phyloP scores from a whole-genome alignment of 345 rosid species.

The Eucalyptus cloeziana region DNA sequence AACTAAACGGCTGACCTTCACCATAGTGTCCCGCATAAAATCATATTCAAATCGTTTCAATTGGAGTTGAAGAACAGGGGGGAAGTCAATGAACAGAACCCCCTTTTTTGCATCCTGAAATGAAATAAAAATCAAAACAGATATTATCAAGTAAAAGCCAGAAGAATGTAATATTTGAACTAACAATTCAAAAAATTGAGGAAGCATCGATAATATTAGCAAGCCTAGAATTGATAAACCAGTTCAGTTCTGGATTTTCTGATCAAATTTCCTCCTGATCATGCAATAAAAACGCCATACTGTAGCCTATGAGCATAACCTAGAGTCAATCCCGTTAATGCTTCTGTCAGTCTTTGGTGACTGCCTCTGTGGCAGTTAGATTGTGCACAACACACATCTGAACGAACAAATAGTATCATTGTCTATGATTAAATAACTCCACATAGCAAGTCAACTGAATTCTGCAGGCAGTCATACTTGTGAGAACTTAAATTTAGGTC shows the following conservation, averaged over 20 bases:
- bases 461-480: neutral
- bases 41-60: constrained; percentile 93
- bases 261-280: neutral
- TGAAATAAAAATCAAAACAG: neutral
- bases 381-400: neutral
- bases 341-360: neutral
- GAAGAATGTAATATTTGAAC: neutral
- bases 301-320: neutral
- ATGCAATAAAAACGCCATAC: neutral
- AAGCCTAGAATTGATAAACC: neutral
- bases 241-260: neutral
- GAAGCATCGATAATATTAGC: neutral
- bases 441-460: neutral
- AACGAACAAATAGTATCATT: neutral
- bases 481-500: neutral
- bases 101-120: constrained; percentile 95
- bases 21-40: constrained; percentile 88
- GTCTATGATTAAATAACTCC: neutral
- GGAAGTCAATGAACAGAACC: constrained; percentile 82
- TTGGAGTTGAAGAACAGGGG: constrained; percentile 98
- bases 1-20: constrained; percentile 51
- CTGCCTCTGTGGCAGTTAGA: neutral
- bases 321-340: neutral
- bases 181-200: neutral
- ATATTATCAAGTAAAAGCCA: neutral